Conservation (phyloP, 805 yeast species). For the Metschnikowia noctiluminum region DNA sequence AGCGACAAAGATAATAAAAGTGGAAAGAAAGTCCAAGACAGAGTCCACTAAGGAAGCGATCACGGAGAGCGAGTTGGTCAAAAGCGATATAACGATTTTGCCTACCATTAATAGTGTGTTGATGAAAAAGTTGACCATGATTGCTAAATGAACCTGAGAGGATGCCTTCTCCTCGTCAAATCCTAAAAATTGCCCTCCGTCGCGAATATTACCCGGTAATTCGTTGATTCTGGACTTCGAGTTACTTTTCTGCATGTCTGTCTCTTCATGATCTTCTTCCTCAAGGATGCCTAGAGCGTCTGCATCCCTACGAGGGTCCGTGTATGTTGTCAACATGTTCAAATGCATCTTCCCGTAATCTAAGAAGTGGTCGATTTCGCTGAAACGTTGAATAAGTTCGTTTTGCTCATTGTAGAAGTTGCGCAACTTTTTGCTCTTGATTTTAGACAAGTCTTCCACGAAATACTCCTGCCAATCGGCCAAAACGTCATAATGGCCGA, state of each 20-base stretch:
- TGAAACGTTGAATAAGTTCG: constrained; percentile 51
- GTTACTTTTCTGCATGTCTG: constrained; percentile 14
- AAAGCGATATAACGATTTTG: constrained; percentile 55
- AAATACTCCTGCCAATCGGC: constrained; percentile 31
- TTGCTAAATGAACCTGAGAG: constrained; percentile 53
- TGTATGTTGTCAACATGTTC: constrained; percentile 61
- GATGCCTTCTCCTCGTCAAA: constrained; percentile 42
- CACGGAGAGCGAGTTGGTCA: constrained; percentile 70
- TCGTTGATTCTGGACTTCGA: constrained; percentile 34
- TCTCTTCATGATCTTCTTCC: constrained; percentile 11
- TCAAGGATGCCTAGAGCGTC: constrained; percentile 19
- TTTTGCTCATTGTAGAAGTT: constrained; percentile 58
- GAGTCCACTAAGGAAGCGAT: constrained; percentile 80
- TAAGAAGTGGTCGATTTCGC: constrained; percentile 59
- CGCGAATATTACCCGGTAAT: constrained; percentile 59
- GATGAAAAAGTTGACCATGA: constrained; percentile 58
- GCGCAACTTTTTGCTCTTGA: constrained; percentile 28
- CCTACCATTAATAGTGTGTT: constrained; percentile 59
- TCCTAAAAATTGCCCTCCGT: constrained; percentile 54
- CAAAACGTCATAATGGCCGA: constrained; percentile 29
- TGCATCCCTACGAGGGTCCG: constrained; percentile 8
- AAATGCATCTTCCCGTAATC: constrained; percentile 66
- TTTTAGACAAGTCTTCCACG: constrained; percentile 15
- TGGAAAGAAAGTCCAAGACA: constrained; percentile 67
- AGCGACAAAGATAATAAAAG: constrained; percentile 65